Conservation (phyloP, 305 asterid genomes). For the Withania somnifera region DNA sequence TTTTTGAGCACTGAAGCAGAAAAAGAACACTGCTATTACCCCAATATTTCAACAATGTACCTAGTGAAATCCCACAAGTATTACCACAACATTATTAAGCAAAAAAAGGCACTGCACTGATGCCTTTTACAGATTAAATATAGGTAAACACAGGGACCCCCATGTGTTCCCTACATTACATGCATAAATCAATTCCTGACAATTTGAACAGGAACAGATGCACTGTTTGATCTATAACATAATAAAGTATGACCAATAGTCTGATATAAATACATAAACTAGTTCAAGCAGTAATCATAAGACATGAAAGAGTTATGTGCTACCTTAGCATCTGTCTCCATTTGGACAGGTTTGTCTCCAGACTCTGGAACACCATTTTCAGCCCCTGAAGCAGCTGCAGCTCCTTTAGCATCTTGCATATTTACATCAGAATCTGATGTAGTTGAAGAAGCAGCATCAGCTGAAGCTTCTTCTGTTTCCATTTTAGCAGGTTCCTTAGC, state of each 20-base stretch:
- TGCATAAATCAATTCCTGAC: not conserved
- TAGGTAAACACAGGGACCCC: not conserved
- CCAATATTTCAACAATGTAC: no score
- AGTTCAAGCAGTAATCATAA: not conserved
- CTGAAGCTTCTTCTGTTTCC: conserved; percentile 62
- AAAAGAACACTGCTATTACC: not conserved
- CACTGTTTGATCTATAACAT: not conserved
- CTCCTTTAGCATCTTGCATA: conserved; percentile 52
- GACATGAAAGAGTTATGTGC: not conserved
- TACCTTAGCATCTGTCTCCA: conserved; percentile 82
- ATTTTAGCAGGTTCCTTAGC: conserved; percentile 46
- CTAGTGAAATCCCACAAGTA: no score
- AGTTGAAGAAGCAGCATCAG: conserved; percentile 30
- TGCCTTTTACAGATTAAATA: not conserved
- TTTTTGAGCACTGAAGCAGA: not conserved
- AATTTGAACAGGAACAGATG: not conserved
- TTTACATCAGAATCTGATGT: conserved; percentile 48
- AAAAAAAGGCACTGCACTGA: not conserved
- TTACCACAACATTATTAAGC: no score
- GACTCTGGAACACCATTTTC: conserved; percentile 66
- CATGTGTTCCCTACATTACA: not conserved
- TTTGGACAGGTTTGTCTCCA: conserved; percentile 50
- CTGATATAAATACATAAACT: not conserved
- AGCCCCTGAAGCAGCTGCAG: conserved; percentile 37
- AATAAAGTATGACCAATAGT: not conserved